Conservation (phyloP, 306 rosid genomes). For the Vicia villosa region DNA sequence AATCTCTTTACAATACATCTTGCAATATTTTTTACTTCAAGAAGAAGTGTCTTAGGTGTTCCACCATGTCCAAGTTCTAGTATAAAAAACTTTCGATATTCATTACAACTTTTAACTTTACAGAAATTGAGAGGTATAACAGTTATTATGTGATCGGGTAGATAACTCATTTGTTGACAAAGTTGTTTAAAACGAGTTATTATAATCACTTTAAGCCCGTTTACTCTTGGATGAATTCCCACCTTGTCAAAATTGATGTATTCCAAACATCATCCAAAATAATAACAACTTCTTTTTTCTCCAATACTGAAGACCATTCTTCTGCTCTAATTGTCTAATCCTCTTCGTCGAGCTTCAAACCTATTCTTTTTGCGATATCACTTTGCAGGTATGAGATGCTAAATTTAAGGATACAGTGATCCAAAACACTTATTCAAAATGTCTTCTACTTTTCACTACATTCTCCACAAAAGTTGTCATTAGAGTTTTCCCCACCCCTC, state of each 20-base stretch:
- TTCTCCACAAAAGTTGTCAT: no score
- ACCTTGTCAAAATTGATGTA: constrained; percentile 20
- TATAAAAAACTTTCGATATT: constrained; percentile 28
- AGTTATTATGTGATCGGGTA: neutral
- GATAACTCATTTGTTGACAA: constrained; percentile 26
- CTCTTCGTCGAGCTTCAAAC: neutral
- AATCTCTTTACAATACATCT: neutral
- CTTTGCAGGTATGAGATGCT: constrained; percentile 28
- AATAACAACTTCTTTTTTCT: neutral
- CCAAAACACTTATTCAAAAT: constrained; percentile 32
- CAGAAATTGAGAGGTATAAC: neutral
- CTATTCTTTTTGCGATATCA: constrained; percentile 24
- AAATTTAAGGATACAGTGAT: constrained; percentile 11
- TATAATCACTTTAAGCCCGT: constrained; percentile 34
- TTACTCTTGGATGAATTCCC: constrained; percentile 16
- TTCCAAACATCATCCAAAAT: constrained; percentile 48
- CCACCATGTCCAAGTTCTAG: neutral
- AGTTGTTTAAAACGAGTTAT: constrained; percentile 37
- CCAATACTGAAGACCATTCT: neutral
- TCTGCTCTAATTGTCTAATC: constrained; percentile 20
- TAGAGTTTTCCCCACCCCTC: no score
- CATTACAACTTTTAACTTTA: neutral
- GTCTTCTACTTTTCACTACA: neutral
- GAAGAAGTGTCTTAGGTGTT: neutral
- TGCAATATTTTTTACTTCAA: no score